A percentile compares a stretch with the other conserved stretches of the same genome.
Conservation (phyloP, 768 basidiomycete genomes). For the Chiua virens region DNA sequence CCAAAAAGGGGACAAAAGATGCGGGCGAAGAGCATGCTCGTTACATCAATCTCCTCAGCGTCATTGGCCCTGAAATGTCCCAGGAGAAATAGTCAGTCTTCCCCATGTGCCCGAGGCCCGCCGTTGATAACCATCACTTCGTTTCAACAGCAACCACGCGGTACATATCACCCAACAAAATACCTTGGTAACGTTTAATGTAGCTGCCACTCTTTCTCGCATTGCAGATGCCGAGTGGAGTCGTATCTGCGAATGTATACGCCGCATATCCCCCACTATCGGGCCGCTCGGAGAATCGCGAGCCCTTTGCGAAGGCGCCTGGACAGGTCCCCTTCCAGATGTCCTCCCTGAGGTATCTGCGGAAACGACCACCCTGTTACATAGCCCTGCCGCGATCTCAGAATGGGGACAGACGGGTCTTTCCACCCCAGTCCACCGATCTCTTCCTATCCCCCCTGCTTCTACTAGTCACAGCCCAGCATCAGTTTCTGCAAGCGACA, state of each 20-base stretch:
- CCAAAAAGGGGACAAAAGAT: conserved; percentile 69
- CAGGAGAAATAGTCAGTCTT: conserved; percentile 73
- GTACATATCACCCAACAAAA: conserved; percentile 63
- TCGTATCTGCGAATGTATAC: conserved; percentile 68
- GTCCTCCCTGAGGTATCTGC: conserved; percentile 25
- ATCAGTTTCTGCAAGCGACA: conserved; percentile 4
- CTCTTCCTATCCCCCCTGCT: conserved; percentile 22
- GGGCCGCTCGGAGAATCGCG: conserved; percentile 75
- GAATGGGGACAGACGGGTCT: conserved; percentile 31
- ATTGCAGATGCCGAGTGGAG: conserved; percentile 82
- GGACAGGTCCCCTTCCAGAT: conserved; percentile 47
- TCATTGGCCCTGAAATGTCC: conserved; percentile 74
- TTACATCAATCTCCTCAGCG: conserved; percentile 71
- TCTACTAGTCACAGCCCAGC: conserved; percentile 8
- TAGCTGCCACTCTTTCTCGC: conserved; percentile 65
- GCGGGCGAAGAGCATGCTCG: conserved; percentile 72
- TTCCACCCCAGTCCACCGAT: conserved; percentile 18
- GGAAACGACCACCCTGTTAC: background rate
- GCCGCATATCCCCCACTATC: conserved; percentile 62
- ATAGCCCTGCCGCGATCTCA: conserved; percentile 13
- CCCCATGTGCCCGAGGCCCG: background rate
- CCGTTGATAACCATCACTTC: background rate
- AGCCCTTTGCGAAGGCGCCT: conserved; percentile 73
- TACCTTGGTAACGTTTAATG: conserved; percentile 51
- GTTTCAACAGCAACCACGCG: conserved; percentile 57